Conservation (phyloP, 495 filamentous ascomycete genomes). For the Neurospora intermedia region DNA sequence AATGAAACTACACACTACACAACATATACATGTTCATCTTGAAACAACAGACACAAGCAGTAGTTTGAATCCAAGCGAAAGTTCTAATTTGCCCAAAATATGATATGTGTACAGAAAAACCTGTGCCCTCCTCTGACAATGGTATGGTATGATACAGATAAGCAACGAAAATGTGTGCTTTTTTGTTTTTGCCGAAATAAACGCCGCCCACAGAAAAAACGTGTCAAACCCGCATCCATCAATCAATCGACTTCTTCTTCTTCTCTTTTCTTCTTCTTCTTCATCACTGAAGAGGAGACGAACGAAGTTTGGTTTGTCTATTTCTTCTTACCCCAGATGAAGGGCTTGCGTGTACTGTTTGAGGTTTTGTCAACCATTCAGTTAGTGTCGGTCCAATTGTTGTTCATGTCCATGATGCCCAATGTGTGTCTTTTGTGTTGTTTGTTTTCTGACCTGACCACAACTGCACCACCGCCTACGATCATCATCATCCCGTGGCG, state of each 20-base stretch:
- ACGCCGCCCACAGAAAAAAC: background rate
- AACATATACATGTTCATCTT: background rate
- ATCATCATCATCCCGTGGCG: background rate
- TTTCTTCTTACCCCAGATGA: slow-evolving; percentile 41
- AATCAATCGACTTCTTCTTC: no score
- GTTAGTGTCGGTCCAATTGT: slow-evolving; percentile 5
- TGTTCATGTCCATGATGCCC: background rate
- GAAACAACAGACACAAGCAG: background rate
- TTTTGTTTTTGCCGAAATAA: background rate
- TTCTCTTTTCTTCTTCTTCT: background rate
- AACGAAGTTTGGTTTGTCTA: slow-evolving; percentile 1
- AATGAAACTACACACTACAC: background rate
- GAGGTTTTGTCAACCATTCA: background rate
- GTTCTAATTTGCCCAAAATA: background rate
- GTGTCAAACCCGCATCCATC: background rate
- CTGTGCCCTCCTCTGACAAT: background rate
- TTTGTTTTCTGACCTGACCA: background rate
- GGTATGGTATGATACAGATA: background rate
- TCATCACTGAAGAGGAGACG: background rate
- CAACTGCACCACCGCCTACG: background rate
- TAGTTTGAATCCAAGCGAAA: background rate
- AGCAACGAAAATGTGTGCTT: background rate
- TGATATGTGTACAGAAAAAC: background rate
- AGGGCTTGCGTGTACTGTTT: slow-evolving; percentile 73
- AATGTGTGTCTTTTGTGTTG: no score